Conservation (phyloP, 345 rosid genomes). For the Boechera retrofracta region DNA sequence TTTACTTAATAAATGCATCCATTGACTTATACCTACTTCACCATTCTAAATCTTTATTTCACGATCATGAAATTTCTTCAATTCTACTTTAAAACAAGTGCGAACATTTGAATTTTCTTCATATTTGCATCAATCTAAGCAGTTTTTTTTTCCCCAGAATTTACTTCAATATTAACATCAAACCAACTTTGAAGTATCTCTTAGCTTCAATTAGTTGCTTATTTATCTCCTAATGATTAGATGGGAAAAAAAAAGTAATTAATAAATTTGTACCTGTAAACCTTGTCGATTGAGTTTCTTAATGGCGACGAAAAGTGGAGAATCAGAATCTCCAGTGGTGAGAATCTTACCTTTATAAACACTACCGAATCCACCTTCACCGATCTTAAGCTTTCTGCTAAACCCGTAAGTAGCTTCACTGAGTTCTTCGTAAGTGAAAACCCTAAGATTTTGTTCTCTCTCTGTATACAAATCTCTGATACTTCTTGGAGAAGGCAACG, state of each 20-base stretch:
- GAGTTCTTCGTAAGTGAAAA: conserved; percentile 74
- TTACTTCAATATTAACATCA: background rate
- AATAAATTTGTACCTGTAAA: conserved; percentile 56
- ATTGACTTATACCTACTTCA: background rate
- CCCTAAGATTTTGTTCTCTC: conserved; percentile 68
- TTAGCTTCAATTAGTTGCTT: background rate
- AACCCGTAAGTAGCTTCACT: conserved; percentile 70
- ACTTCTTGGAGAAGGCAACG: conserved; percentile 59
- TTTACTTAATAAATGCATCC: conserved; percentile 1
- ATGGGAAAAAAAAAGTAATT: background rate
- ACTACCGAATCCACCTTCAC: conserved; percentile 91
- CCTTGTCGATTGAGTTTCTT: conserved; percentile 80
- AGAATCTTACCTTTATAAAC: conserved; percentile 73
- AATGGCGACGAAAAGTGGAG: conserved; percentile 63
- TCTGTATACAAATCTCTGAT: conserved; percentile 71
- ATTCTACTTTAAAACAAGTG: background rate
- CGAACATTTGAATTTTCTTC: conserved; percentile 3
- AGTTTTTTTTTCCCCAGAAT: background rate
- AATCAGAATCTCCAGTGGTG: conserved; percentile 54
- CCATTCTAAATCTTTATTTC: background rate
- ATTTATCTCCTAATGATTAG: background rate
- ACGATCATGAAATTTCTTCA: background rate
- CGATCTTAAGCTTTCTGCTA: conserved; percentile 66
- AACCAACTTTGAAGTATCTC: background rate
- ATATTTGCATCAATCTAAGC: background rate